phyloP scores from a whole-genome alignment of 1,139 yeast genomes.

The Ashbya aceris region DNA sequence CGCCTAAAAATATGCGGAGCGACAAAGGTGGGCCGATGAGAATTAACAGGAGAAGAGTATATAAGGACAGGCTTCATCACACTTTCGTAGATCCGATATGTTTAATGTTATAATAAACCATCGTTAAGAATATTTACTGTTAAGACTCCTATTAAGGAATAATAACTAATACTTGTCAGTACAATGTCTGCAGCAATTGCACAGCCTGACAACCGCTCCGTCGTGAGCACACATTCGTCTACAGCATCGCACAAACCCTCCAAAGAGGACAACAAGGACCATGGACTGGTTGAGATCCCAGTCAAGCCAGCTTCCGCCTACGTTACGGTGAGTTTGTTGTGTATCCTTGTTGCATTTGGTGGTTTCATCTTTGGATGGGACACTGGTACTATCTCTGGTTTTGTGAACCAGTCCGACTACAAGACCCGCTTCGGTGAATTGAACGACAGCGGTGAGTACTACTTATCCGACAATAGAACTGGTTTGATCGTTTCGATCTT shows the following conservation, averaged over 20 bases:
- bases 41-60: too few species aligned
- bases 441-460: conserved; percentile 27
- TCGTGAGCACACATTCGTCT: conserved; percentile 15
- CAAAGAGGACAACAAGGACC: conserved; percentile 13
- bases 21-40: too few species aligned
- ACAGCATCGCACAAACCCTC: conserved; percentile 19
- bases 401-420: conserved; percentile 61
- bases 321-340: conserved; percentile 35
- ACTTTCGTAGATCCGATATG: too few species aligned
- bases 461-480: conserved; percentile 43
- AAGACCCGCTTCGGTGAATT: conserved; percentile 33
- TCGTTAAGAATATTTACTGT: too few species aligned
- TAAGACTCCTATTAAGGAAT: too few species aligned
- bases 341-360: conserved; percentile 54
- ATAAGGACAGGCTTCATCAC: too few species aligned
- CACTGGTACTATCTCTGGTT: conserved; percentile 73
- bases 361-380: conserved; percentile 67
- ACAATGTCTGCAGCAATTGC: too few species aligned
- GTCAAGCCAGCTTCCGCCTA: conserved; percentile 43
- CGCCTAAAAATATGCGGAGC: too few species aligned
- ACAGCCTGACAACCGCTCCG: conserved; percentile 9
- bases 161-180: too few species aligned
- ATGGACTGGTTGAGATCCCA: conserved; percentile 21
- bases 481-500: conserved; percentile 58
- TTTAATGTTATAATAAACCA: too few species aligned